These are phyloP conservation scores for Diaporthe sp. DNA, from an alignment of 2,329 filamentous ascomycete species.

Conservation along the genomic window DNA sequence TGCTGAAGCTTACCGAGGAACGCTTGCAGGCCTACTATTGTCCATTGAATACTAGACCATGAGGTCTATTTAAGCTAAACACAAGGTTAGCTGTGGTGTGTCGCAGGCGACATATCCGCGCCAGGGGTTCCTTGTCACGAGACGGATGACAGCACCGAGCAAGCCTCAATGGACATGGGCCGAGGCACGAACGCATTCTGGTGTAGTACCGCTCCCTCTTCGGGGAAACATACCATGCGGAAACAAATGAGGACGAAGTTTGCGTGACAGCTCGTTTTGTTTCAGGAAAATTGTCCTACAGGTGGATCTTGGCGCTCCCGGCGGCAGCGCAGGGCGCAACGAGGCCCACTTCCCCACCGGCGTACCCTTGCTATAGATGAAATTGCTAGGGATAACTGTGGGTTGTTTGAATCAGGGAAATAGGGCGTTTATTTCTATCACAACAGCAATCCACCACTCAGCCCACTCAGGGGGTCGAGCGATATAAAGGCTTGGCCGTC, in stretches of 20 bases:
- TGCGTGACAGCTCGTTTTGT: neutral
- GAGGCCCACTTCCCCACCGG: slow-evolving; percentile 15
- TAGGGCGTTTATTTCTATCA: neutral
- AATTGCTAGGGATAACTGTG: slow-evolving; percentile 27
- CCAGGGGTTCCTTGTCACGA: neutral
- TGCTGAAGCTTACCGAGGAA: neutral
- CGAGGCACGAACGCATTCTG: neutral
- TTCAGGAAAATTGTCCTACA: slow-evolving; percentile 25
- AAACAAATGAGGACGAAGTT: neutral
- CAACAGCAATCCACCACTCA: slow-evolving; percentile 11
- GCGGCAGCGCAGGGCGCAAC: neutral
- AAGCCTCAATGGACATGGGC: neutral
- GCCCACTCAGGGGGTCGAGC: slow-evolving; percentile 4
- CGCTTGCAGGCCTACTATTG: neutral
- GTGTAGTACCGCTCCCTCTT: too few species aligned
- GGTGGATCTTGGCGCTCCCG: slow-evolving; percentile 10
- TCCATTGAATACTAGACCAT: too few species aligned
- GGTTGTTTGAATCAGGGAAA: slow-evolving; percentile 23
- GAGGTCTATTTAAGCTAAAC: slow-evolving; percentile 13
- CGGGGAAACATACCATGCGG: neutral
- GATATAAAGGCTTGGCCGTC: neutral
- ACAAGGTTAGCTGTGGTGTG: neutral
- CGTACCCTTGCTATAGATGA: neutral
- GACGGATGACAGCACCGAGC: neutral
- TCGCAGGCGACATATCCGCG: neutral